These are phyloP conservation scores for Phytophthora pinifolia DNA, from an alignment of 352 stramenopile species.

Conservation along the genomic window DNA sequence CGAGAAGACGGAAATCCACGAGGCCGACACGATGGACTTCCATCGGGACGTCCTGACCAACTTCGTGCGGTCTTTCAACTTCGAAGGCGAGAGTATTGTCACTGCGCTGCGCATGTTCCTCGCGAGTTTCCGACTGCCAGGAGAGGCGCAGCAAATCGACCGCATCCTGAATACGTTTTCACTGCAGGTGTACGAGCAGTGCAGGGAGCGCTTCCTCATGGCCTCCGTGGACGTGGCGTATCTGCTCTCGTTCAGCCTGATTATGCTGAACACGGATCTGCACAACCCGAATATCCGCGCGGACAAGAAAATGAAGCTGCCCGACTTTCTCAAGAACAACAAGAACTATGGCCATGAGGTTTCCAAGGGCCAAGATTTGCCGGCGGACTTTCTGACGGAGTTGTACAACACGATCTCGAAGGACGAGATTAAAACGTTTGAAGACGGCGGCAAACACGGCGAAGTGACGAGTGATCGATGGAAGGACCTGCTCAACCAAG, in stretches of 20 bases:
- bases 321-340: conserved; percentile 91
- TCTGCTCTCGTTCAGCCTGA: conserved; percentile 88
- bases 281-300: conserved; percentile 85
- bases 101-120: conserved; percentile 82
- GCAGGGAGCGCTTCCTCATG: conserved; percentile 83
- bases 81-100: conserved; percentile 75
- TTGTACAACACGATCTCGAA: conserved; percentile 74
- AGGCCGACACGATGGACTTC: conserved; percentile 85
- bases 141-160: conserved; percentile 89
- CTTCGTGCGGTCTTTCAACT: conserved; percentile 84
- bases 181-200: conserved; percentile 82
- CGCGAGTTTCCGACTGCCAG: conserved; percentile 79
- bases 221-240: conserved; percentile 89
- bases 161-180: conserved; percentile 88
- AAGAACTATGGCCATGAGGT: conserved; percentile 89
- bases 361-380: conserved; percentile 64
- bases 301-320: conserved; percentile 87
- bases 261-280: conserved; percentile 90
- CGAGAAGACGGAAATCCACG: conserved; percentile 70
- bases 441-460: conserved; percentile 75
- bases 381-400: conserved; percentile 71
- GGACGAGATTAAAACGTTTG: conserved; percentile 81
- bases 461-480: conserved; percentile 79
- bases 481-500: conserved; percentile 78
- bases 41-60: conserved; percentile 69